These are phyloP conservation scores for Metschnikowia gelsemii DNA, from an alignment of 805 yeast species.

Conservation along the genomic window DNA sequence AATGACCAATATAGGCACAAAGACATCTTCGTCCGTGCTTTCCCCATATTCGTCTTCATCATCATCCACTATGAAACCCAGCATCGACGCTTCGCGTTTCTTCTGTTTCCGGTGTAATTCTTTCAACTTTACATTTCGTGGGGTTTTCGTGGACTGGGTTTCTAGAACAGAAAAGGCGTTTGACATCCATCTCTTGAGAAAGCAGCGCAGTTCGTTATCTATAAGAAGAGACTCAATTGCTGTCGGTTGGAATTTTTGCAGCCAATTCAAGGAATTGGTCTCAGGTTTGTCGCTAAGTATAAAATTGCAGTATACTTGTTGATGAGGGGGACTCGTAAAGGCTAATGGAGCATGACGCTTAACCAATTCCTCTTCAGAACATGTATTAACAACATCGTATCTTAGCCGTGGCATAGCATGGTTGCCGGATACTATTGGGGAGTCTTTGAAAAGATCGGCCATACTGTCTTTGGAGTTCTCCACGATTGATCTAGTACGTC, in stretches of 20 bases:
- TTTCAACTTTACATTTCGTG: slow-evolving; percentile 31
- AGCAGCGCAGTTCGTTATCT: slow-evolving; percentile 21
- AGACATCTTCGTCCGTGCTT: slow-evolving; percentile 38
- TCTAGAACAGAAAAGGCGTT: slow-evolving; percentile 38
- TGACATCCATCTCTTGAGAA: slow-evolving; percentile 40
- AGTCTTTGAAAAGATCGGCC: slow-evolving; percentile 2
- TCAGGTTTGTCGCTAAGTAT: neutral
- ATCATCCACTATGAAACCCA: slow-evolving; percentile 43
- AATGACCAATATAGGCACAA: slow-evolving; percentile 63
- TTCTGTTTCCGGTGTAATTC: slow-evolving; percentile 25
- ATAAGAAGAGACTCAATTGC: slow-evolving; percentile 36
- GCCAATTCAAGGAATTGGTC: slow-evolving; percentile 25
- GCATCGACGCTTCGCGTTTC: slow-evolving; percentile 23
- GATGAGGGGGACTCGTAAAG: slow-evolving; percentile 10
- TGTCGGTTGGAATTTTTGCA: slow-evolving; percentile 40
- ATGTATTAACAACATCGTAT: neutral
- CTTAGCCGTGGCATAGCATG: neutral
- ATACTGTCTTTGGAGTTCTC: neutral
- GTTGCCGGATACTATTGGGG: neutral
- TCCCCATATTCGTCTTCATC: slow-evolving; percentile 24
- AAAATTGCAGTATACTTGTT: slow-evolving; percentile 13
- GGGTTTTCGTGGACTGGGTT: slow-evolving; percentile 31
- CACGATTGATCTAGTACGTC: slow-evolving; percentile 16
- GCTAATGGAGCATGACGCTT: slow-evolving; percentile 13
- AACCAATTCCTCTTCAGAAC: neutral